Conservation (phyloP, 495 filamentous ascomycete species). For the Penicillium verhagenii region DNA sequence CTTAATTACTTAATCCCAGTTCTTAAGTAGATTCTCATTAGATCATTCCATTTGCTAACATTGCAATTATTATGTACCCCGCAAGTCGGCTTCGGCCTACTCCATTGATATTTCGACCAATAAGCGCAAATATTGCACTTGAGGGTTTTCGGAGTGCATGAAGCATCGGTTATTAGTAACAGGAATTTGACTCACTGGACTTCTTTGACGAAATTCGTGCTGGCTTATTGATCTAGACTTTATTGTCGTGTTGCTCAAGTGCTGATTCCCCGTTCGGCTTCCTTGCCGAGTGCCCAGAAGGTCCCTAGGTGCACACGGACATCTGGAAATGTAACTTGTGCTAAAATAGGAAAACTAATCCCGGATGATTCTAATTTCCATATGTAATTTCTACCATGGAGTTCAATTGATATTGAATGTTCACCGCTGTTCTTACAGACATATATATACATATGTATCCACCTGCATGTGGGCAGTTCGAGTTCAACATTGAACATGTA, state of each 20-base stretch:
- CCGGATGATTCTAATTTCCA: neutral
- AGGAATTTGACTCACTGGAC: too few relatives aligned
- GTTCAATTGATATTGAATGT: neutral
- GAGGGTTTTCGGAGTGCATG: neutral
- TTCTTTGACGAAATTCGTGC: neutral
- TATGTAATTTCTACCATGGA: neutral
- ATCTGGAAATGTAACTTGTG: neutral
- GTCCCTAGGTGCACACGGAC: too few relatives aligned
- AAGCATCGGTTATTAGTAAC: too few relatives aligned
- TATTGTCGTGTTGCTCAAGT: neutral
- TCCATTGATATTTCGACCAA: neutral
- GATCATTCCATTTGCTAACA: neutral
- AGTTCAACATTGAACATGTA: too few relatives aligned
- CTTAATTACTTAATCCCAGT: too few relatives aligned
- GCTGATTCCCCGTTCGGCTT: neutral
- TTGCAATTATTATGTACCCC: neutral
- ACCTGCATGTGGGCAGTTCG: too few relatives aligned
- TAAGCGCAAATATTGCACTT: neutral
- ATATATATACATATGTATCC: too few relatives aligned
- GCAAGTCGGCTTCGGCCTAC: neutral
- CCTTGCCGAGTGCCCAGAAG: neutral
- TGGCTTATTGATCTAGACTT: neutral
- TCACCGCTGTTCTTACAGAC: neutral
- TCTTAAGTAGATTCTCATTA: neutral
- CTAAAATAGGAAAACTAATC: neutral